Evolutionary conservation across 768 basidiomycete genomes (phyloP), one percentile per base, ranked within the genome.

Genomic region (Serendipita sp.): DNA sequence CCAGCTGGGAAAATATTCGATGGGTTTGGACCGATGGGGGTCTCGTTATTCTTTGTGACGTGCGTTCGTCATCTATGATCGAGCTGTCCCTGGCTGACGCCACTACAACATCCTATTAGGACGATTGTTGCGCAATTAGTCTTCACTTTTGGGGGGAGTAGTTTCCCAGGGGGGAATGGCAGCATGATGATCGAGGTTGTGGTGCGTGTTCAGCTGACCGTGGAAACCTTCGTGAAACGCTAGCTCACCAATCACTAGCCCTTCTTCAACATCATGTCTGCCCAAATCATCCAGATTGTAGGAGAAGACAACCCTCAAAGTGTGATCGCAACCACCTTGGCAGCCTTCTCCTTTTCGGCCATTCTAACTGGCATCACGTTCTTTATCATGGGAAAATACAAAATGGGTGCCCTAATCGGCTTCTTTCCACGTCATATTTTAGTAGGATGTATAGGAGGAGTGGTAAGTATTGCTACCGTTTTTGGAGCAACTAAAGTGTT

Each of bases 151-250:
- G 94, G 92, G 3, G 95, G 89, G 3, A 92, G 88, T 67, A 85
- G 84, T 24, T 96, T 99, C 71, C 83, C 83, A 7, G 90, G 89
- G 58, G 91, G 86, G 1, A 93, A 91, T 72, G 90, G 89, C 3
- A 91, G 88, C 66, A 92, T 94, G 92, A 96, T 97, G 92, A 97
- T 99, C 65, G 95, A 98, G 74, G 90, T 94, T 11, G 93, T 97
- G 67, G 88, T 91, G 71, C 45, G 85, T 80, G 58, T 60, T 60
- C 41, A 63, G 53, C 20, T 9, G 7, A 41, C 60, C 30, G 16
- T 34, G 30, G 43, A 48, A 56, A 22, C 22, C 43, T 41, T 7
- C 44, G 48, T 16, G n/a, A 5, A 9, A 53, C 38, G 9, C 63
- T 62, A 44, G 24, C 9, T 58, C 43, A 22, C 42, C 62, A 33